Evolutionary conservation across 441 rosid species (phyloP).

Genomic region (Codiaeum variegatum): DNA sequence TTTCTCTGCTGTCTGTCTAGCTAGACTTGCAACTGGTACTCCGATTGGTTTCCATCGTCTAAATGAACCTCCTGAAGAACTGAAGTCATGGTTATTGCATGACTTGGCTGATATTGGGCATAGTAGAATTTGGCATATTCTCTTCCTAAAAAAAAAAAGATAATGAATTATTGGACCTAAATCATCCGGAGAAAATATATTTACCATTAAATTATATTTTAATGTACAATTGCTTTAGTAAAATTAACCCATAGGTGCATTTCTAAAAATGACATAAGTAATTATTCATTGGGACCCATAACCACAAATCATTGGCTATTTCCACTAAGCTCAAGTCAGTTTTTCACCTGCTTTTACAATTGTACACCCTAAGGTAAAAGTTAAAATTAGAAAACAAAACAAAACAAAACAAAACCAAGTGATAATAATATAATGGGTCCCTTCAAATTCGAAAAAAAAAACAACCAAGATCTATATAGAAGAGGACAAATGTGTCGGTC

Average conservation of each 20-base stretch:
- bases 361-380: neutral
- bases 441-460: neutral
- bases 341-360: neutral
- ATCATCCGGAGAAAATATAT: too few species aligned
- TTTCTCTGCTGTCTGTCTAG: too few species aligned
- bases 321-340: neutral
- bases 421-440: conserved; percentile 1
- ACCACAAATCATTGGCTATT: conserved; percentile 8
- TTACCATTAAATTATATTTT: too few species aligned
- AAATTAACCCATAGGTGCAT: neutral
- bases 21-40: too few species aligned
- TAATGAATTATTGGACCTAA: too few species aligned
- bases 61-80: too few species aligned
- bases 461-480: neutral
- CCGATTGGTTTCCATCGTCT: too few species aligned
- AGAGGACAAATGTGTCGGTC: conserved; percentile 24
- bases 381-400: neutral
- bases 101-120: too few species aligned
- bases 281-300: neutral
- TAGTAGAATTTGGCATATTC: too few species aligned
- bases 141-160: too few species aligned
- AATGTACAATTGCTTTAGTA: too few species aligned
- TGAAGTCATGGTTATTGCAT: too few species aligned
- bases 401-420: neutral
- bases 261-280: neutral